Evolutionary conservation across 495 filamentous ascomycete genomes (phyloP).

Genomic region (Cenococcum geophilum): DNA sequence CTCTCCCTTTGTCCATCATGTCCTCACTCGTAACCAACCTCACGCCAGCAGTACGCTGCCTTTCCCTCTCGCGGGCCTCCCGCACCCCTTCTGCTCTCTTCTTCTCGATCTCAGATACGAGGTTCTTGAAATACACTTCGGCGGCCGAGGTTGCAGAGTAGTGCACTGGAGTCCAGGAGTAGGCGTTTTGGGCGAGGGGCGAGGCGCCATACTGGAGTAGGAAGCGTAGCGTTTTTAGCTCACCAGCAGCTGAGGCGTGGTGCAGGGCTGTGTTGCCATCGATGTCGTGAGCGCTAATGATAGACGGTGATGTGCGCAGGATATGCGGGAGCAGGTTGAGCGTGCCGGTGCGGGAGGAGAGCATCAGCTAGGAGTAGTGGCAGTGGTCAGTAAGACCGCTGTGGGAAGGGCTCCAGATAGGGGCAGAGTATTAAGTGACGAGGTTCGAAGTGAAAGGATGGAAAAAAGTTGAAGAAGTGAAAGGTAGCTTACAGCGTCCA

Average conservation of each 20-base stretch:
- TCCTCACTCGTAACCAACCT: constrained; percentile 36
- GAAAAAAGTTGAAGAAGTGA: not conserved
- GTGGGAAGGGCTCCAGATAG: not conserved
- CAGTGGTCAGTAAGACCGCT: not conserved
- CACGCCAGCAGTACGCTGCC: constrained; percentile 32
- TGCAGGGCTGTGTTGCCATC: constrained; percentile 76
- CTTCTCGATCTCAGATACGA: constrained; percentile 53
- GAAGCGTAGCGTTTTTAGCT: constrained; percentile 65
- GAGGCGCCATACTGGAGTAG: constrained; percentile 64
- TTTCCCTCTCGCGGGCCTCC: constrained; percentile 28
- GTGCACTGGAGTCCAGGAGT: constrained; percentile 64
- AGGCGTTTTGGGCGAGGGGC: constrained; percentile 57
- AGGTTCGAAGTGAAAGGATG: no score
- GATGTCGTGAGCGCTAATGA: constrained; percentile 43
- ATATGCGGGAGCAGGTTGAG: constrained; percentile 29
- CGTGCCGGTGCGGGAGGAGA: constrained; percentile 28
- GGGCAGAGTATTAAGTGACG: no score
- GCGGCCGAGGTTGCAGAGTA: constrained; percentile 69
- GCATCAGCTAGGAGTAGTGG: constrained; percentile 27
- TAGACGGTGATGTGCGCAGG: constrained; percentile 16
- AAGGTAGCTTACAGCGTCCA: constrained; percentile 38
- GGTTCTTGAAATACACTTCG: constrained; percentile 65
- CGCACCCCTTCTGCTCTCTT: constrained; percentile 32
- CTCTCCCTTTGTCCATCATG: constrained; percentile 18
- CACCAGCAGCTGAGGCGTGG: constrained; percentile 57